phyloP scores from a whole-genome alignment of 192 early-diverging fungal genomes.

The Lobulomyces angularis region DNA sequence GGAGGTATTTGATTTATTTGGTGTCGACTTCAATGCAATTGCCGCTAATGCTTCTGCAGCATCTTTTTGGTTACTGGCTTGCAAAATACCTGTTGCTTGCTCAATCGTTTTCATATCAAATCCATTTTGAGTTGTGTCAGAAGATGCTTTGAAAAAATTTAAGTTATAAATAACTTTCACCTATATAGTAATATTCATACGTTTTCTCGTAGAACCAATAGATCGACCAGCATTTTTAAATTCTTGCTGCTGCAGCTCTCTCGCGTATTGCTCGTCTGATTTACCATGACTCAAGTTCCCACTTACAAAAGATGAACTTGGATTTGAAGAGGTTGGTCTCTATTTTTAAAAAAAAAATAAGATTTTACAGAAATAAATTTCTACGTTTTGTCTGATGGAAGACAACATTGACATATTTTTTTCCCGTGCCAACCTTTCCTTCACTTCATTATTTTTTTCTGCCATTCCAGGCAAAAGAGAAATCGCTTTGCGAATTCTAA shows the following conservation, averaged over 20 bases:
- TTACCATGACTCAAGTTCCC: too few species aligned
- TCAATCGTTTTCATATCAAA: too few species aligned
- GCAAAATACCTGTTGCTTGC: too few species aligned
- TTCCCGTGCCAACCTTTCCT: conserved; percentile 34
- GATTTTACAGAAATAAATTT: conserved; percentile 31
- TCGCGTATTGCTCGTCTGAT: conserved; percentile 68
- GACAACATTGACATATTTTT: conserved; percentile 29
- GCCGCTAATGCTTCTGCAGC: too few species aligned
- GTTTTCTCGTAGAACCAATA: conserved; percentile 6
- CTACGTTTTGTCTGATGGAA: conserved; percentile 20
- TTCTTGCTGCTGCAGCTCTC: conserved; percentile 68
- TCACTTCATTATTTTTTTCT: background rate
- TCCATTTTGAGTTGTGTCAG: conserved; percentile 1
- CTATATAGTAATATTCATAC: too few species aligned
- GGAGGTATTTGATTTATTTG: too few species aligned
- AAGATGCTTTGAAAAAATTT: conserved; percentile 3
- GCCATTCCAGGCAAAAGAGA: conserved; percentile 5
- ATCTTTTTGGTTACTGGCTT: too few species aligned
- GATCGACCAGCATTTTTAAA: conserved; percentile 6
- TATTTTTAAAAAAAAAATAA: conserved; percentile 22
- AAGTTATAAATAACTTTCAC: conserved; percentile 9
- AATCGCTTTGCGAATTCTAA: conserved; percentile 55
- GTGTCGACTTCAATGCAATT: too few species aligned
- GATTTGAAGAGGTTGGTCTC: conserved; percentile 10
- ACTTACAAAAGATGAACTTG: too few species aligned